These are phyloP conservation scores for Tuber umbilicatum DNA, from an alignment of 495 filamentous ascomycete species.

Conservation along the genomic window DNA sequence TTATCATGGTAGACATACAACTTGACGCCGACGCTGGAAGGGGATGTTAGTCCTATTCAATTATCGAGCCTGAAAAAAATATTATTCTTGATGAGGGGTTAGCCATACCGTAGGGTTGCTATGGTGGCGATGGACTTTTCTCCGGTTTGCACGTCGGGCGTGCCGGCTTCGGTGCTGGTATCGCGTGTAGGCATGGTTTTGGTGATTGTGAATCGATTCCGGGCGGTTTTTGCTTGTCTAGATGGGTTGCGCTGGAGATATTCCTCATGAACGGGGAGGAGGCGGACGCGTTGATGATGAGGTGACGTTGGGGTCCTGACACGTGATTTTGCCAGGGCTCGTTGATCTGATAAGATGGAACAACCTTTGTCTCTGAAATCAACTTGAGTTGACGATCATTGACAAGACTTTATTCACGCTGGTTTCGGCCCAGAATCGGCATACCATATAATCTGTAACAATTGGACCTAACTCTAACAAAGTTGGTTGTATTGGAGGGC, in stretches of 20 bases:
- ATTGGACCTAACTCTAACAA: no score
- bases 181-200: slow-evolving; percentile 37
- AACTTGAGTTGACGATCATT: background rate
- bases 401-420: background rate
- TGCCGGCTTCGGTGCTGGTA: slow-evolving; percentile 34
- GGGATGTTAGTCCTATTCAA: slow-evolving; percentile 43
- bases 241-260: background rate
- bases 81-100: background rate
- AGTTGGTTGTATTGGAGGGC: no score
- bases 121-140: slow-evolving; percentile 72
- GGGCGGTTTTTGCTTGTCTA: background rate
- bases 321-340: background rate
- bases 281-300: background rate
- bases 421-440: background rate
- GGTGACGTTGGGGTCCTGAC: background rate
- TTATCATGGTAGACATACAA: slow-evolving; percentile 38
- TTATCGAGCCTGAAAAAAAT: background rate
- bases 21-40: slow-evolving; percentile 63
- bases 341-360: background rate
- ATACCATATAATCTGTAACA: background rate
- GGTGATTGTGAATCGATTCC: background rate
- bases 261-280: background rate
- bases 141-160: slow-evolving; percentile 31
- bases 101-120: slow-evolving; percentile 63
- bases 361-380: background rate